Evolutionary conservation across 1,284 basidiomycete species (phyloP), one percentile per base, ranked within the genome.

Genomic region (Tranzscheliella williamsii): DNA sequence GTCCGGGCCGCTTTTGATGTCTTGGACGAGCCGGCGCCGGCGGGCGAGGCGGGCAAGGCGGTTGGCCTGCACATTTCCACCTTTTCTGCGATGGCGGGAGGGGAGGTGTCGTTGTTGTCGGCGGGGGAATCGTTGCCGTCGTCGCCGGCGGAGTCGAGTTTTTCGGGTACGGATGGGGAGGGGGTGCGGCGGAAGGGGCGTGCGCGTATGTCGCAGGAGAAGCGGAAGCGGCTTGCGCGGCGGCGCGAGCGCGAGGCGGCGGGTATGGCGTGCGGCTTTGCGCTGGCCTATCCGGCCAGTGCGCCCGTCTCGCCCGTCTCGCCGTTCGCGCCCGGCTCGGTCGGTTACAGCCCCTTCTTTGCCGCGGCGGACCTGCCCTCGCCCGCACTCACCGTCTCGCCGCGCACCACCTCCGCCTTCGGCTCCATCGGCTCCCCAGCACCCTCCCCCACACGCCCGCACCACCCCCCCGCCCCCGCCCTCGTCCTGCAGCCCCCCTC

Each of bases 131-230:
- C n/a, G n/a, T n/a, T n/a, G n/a, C 58, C 48, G 2, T 26, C 39
- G 1, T 42, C 42, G 15, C 53, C 58, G 3, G 52, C 38, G 4
- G 58, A 56, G 18, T 48, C 43, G 6, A 48, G 52, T 34, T 62
- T 62, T 23, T 47, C 46, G 5, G 36, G n/a, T 7, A 27, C 29
- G 18, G 57, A 51, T n/a, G 21, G 22, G 8, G 51, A 55, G 4
- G 42, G 37, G 2, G 29, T 24, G 20, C 54, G 42, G 47, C 55
- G 50, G 21, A 71, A 68, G 36, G 68, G 68, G 20, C 38, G 66
- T 4, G 68, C 68, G 5, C 26, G 68, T 12, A 71, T 71, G 68
- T 61, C 54, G 24, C 68, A 71, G 41, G 68, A 71, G 38, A 71
- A 71, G 41, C 50, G 68, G 4, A 62, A 61, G 27, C 24, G 68